Evolutionary conservation across 2,329 filamentous ascomycete genomes (phyloP).

Genomic region (Ophiostoma novo-ulmi): DNA sequence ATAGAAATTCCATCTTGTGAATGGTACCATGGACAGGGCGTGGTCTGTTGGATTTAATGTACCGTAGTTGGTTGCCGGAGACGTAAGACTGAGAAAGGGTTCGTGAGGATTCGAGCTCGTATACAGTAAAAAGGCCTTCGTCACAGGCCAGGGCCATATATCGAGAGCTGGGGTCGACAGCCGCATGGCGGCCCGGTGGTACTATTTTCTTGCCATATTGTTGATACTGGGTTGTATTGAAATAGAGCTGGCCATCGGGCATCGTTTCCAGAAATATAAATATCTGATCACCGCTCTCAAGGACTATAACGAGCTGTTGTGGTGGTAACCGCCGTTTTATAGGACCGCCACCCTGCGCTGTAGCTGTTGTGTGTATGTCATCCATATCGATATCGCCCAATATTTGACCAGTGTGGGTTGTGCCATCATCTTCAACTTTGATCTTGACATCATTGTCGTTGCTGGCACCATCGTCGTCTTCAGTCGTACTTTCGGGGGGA

Average conservation of each 20-base stretch:
- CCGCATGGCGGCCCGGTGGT: constrained; percentile 60
- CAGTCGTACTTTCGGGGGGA: constrained; percentile 34
- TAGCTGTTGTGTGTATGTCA: neutral
- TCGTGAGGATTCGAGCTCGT: constrained; percentile 57
- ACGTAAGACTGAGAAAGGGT: constrained; percentile 49
- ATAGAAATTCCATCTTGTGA: constrained; percentile 79
- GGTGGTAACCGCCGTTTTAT: constrained; percentile 53
- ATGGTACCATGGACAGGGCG: constrained; percentile 64
- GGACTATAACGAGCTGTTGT: constrained; percentile 72
- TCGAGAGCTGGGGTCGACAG: constrained; percentile 70
- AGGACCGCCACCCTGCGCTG: neutral
- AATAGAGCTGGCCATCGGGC: constrained; percentile 45
- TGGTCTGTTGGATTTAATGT: constrained; percentile 48
- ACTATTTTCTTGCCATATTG: constrained; percentile 51
- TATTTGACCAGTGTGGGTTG: neutral
- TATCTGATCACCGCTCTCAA: constrained; percentile 67
- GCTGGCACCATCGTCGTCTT: constrained; percentile 37
- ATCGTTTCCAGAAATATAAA: constrained; percentile 64
- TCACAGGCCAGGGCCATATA: constrained; percentile 65
- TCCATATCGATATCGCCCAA: neutral
- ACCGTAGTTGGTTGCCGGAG: constrained; percentile 45
- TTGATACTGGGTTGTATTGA: constrained; percentile 55
- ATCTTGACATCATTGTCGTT: constrained; percentile 30
- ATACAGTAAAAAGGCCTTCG: constrained; percentile 66
- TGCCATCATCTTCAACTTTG: constrained; percentile 41